Evolutionary conservation across 1,139 yeast genomes (phyloP).

Genomic region (Nadsonia commutata): DNA sequence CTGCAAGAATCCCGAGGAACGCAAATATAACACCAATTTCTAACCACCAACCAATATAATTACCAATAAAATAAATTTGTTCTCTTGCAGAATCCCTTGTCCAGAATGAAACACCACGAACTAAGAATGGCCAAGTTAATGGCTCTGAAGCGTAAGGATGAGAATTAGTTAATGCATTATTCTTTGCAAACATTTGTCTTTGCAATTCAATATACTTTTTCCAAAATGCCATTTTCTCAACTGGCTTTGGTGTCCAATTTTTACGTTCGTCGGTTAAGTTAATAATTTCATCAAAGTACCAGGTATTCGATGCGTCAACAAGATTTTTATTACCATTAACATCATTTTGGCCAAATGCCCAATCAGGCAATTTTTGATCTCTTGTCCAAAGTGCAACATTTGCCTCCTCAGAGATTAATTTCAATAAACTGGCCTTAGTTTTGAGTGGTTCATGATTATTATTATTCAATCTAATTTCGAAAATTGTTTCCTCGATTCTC

Average conservation of each 20-base stretch:
- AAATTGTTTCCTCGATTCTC: conserved; percentile 54
- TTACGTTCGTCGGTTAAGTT: conserved; percentile 42
- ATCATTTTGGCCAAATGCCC: conserved; percentile 90
- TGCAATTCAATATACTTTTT: conserved; percentile 86
- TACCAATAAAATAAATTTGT: conserved; percentile 86
- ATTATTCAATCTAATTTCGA: conserved; percentile 45
- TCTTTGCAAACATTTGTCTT: conserved; percentile 77
- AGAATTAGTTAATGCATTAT: conserved; percentile 69
- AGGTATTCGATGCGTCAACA: conserved; percentile 48
- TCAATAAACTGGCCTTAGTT: conserved; percentile 55
- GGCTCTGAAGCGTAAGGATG: conserved; percentile 98
- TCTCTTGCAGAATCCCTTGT: conserved; percentile 42
- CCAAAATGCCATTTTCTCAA: conserved; percentile 56
- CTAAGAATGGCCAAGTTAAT: conserved; percentile 81
- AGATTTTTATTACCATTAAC: conserved; percentile 86
- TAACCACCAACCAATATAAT: conserved; percentile 85
- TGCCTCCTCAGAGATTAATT: conserved; percentile 69
- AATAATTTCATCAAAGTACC: conserved; percentile 67
- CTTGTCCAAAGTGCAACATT: conserved; percentile 95
- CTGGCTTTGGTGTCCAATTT: conserved; percentile 33
- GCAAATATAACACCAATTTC: conserved; percentile 56
- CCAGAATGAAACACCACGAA: conserved; percentile 95
- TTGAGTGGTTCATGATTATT: conserved; percentile 42
- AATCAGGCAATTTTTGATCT: conserved; percentile 72
- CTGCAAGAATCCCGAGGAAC: conserved; percentile 46